Evolutionary conservation across 2,329 filamentous ascomycete genomes (phyloP), one percentile per base, ranked within the genome.

Genomic region (Beauveria brongniartii): DNA sequence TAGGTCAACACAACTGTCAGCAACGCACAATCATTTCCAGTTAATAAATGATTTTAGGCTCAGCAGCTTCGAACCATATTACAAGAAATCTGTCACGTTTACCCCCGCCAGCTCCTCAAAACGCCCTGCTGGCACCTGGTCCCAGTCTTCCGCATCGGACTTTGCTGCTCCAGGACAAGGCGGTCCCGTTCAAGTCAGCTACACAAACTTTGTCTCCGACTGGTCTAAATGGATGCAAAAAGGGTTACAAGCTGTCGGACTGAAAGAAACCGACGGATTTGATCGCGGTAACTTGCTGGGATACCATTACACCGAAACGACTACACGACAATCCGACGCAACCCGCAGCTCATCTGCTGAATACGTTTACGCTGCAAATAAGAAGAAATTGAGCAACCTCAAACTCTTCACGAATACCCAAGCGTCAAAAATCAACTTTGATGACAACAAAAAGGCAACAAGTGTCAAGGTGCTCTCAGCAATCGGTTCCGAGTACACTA

Each of bases 381-480:
- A 67, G 12, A 63, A 65, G 34, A 62, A 66, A 2, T 3, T 43
- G 1, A 66, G 69, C 0, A 69, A 72, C 8, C 68, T 81, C 3
- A 74, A 68, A 3, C 67, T 81, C 0, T 80, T 76, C 55, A 69
- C 67, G 0, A 61, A 71, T 4, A 79, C 78, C 0, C 68, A 76
- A 5, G 80, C 76, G 2, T 75, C 77, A 64, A 74, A 71, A 47
- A 73, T 84, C 1, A 26, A 80, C 0, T 83, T 81, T 51, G 65
- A 77, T 55, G 44, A 44, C 0, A 63, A 71, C 1, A 76, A 70
- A 44, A 75, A 69, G 52, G 78, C 77, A 0, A 75, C 69, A 0
- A 76, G 76, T 5, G 78, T 80, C 1, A 48, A 67, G 26, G 72
- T 77, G 14, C 50, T 16, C 65, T 66, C 37, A 63, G 64, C 41